Conservation (phyloP, 306 rosid genomes). For the Quercus cerris region DNA sequence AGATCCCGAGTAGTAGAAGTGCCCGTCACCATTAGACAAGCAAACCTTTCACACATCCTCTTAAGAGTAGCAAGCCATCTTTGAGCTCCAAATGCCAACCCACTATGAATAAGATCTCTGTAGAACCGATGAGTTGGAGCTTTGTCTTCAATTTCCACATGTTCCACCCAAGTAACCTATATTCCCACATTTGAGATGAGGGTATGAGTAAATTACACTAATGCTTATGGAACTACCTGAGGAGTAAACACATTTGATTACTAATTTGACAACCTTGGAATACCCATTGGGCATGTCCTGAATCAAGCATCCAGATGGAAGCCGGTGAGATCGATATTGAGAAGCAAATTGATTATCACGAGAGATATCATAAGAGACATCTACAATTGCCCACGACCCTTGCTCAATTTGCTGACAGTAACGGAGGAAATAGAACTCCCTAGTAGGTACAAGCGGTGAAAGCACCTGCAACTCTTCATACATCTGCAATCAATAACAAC, state of each 20-base stretch:
- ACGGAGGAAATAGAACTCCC: constrained; percentile 81
- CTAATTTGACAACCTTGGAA: constrained; percentile 51
- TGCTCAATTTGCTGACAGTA: constrained; percentile 84
- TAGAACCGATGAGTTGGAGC: constrained; percentile 67
- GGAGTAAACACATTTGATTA: background rate
- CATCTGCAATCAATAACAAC: constrained; percentile 47
- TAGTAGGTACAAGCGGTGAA: constrained; percentile 76
- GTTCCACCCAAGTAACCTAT: constrained; percentile 96
- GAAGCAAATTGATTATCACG: constrained; percentile 62
- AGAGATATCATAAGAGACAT: constrained; percentile 75
- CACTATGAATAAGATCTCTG: constrained; percentile 58
- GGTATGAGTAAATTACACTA: background rate
- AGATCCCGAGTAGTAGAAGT: constrained; percentile 75
- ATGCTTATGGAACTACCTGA: background rate
- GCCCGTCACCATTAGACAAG: constrained; percentile 69
- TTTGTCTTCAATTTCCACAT: constrained; percentile 84
- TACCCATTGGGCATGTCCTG: constrained; percentile 97
- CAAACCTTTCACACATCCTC: constrained; percentile 83
- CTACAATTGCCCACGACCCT: constrained; percentile 79
- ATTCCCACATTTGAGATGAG: constrained; percentile 5
- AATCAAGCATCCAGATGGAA: constrained; percentile 88
- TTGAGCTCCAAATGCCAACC: constrained; percentile 84
- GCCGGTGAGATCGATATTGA: constrained; percentile 59
- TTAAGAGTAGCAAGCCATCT: constrained; percentile 76
- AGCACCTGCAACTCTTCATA: constrained; percentile 78